Conservation (phyloP, 768 basidiomycete species). For the Leccinellum rugosiceps region DNA sequence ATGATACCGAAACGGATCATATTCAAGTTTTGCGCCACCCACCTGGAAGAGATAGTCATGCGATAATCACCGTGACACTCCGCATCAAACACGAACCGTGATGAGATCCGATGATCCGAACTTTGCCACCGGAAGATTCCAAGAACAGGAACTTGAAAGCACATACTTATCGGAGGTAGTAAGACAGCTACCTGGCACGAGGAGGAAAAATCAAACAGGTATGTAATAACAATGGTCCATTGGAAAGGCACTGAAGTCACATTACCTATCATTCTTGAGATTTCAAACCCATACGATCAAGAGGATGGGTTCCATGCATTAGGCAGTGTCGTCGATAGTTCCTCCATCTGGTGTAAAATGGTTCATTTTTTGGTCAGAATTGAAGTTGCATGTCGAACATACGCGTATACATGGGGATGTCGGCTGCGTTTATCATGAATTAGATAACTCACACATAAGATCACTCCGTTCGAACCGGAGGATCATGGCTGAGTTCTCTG, state of each 20-base stretch:
- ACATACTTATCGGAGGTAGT: background rate
- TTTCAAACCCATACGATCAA: background rate
- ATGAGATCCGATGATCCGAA: background rate
- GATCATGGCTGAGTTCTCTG: slow-evolving; percentile 7
- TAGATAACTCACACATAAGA: slow-evolving; percentile 11
- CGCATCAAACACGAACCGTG: background rate
- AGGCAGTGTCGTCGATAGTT: background rate
- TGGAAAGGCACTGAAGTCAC: background rate
- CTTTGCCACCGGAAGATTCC: background rate
- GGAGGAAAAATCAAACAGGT: background rate
- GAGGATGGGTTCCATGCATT: background rate
- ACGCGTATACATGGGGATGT: background rate
- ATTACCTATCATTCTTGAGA: background rate
- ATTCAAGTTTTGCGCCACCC: slow-evolving; percentile 6
- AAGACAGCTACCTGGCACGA: background rate
- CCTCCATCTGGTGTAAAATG: background rate
- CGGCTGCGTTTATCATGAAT: background rate
- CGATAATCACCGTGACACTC: background rate
- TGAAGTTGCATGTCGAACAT: slow-evolving; percentile 1
- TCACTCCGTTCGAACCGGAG: slow-evolving; percentile 15
- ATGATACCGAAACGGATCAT: background rate
- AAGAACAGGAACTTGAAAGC: background rate
- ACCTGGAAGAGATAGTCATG: slow-evolving; percentile 2
- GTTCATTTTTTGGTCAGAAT: slow-evolving; percentile 3
- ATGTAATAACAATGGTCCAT: background rate